Conservation (phyloP, 768 basidiomycete species). For the Ephemerocybe angulata region DNA sequence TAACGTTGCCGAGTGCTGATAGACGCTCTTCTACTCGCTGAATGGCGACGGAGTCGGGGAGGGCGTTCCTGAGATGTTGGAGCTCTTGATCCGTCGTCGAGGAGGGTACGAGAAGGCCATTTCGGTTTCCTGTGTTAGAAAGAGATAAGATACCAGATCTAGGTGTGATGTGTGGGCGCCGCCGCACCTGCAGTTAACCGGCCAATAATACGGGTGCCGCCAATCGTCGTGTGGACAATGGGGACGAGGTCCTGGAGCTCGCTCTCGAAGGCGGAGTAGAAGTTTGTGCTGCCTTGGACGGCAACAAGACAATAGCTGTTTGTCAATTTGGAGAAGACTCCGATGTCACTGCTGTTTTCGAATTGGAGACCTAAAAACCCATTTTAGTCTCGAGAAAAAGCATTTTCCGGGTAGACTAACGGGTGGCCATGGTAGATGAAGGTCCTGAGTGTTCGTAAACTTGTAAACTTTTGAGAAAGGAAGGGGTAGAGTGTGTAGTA, state of each 20-base stretch:
- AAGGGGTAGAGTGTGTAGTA: constrained; percentile 1
- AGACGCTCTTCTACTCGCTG: constrained; percentile 97
- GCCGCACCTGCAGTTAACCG: constrained; percentile 81
- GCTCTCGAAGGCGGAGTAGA: constrained; percentile 95
- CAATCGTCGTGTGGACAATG: constrained; percentile 94
- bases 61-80: constrained; percentile 92
- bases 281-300: constrained; percentile 93
- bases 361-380: constrained; percentile 75
- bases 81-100: constrained; percentile 97
- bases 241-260: constrained; percentile 87
- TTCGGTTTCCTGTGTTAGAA: constrained; percentile 67
- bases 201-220: constrained; percentile 90
- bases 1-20: constrained; percentile 96
- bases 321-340: constrained; percentile 96
- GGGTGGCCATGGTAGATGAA: constrained; percentile 42
- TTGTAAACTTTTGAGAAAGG: constrained; percentile 2
- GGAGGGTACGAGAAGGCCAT: constrained; percentile 93
- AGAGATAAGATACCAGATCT: background rate
- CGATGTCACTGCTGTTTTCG: constrained; percentile 92
- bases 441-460: constrained; percentile 4
- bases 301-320: constrained; percentile 97
- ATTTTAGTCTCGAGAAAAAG: constrained; percentile 5
- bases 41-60: constrained; percentile 90
- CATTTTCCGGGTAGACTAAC: constrained; percentile 29
- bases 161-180: background rate